These are phyloP conservation scores for Pyropia haitanensis DNA, from an alignment of 23 red algal species.

Conservation along the genomic window DNA sequence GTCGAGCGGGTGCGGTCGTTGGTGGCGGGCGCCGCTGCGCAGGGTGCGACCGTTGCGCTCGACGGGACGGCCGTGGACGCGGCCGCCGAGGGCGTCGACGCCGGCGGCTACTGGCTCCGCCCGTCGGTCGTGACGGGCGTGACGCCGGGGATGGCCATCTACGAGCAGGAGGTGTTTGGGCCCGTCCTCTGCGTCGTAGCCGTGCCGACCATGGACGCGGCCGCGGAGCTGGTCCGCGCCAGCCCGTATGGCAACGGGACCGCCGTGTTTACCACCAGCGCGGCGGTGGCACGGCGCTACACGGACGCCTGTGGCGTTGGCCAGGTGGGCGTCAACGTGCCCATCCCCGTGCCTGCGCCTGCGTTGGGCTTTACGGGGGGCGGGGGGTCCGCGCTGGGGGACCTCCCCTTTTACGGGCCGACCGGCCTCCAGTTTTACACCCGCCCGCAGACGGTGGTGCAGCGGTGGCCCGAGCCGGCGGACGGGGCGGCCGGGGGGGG, in stretches of 20 bases:
- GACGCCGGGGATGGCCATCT: slow-evolving; percentile 14
- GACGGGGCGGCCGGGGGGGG: neutral
- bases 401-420: slow-evolving; percentile 31
- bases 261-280: slow-evolving; percentile 16
- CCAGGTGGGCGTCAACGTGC: slow-evolving; percentile 31
- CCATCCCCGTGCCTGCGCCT: slow-evolving; percentile 23
- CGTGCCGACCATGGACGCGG: slow-evolving; percentile 22
- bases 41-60: neutral
- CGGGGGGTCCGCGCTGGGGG: slow-evolving; percentile 8
- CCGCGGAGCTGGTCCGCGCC: slow-evolving; percentile 11
- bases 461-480: slow-evolving; percentile 7
- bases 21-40: neutral
- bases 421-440: slow-evolving; percentile 36
- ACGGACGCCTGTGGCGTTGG: slow-evolving; percentile 1
- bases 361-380: slow-evolving; percentile 21
- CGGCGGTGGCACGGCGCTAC: slow-evolving; percentile 6
- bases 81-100: neutral
- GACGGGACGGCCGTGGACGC: slow-evolving; percentile 1
- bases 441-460: slow-evolving; percentile 23
- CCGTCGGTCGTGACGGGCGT: slow-evolving; percentile 17
- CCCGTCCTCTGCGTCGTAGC: slow-evolving; percentile 6
- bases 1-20: slow-evolving; percentile 10
- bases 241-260: slow-evolving; percentile 33
- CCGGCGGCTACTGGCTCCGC: slow-evolving; percentile 12
- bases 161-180: slow-evolving; percentile 35